Conservation (phyloP, 148 eudicot species). For the Rhododendron ferrugineum region DNA sequence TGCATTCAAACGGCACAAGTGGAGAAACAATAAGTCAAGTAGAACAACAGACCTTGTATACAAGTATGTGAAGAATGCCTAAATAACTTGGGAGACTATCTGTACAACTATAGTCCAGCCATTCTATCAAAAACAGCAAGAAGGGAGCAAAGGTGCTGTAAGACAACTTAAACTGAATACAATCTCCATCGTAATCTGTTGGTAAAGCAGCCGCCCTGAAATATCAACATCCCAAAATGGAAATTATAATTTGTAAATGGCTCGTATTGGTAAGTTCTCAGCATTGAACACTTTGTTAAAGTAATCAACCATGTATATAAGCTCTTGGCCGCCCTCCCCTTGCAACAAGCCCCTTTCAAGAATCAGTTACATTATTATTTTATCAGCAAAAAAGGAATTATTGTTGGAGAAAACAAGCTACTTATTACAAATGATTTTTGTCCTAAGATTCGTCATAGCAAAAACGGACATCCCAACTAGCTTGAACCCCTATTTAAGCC, state of each 20-base stretch:
- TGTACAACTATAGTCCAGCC: constrained; percentile 80
- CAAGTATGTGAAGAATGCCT: constrained; percentile 70
- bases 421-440: not conserved
- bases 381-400: not conserved
- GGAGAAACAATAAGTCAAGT: not conserved
- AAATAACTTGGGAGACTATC: constrained; percentile 59
- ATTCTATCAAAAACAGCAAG: constrained; percentile 61
- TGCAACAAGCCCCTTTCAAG: not conserved
- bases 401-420: not conserved
- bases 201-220: constrained; percentile 80
- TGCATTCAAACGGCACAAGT: not conserved
- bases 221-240: not conserved
- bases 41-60: constrained; percentile 26
- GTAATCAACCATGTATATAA: not conserved
- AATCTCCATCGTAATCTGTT: constrained; percentile 56
- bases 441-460: not conserved
- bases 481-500: not conserved
- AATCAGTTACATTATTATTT: not conserved
- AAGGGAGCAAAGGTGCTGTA: constrained; percentile 76
- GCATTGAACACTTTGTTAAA: not conserved
- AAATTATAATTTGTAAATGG: not conserved
- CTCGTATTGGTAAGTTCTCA: not conserved
- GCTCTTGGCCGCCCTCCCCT: not conserved
- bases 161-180: constrained; percentile 69
- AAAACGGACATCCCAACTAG: not conserved